Conservation (phyloP, 371 early-diverging fungal genomes). For the Mucor irregularis region DNA sequence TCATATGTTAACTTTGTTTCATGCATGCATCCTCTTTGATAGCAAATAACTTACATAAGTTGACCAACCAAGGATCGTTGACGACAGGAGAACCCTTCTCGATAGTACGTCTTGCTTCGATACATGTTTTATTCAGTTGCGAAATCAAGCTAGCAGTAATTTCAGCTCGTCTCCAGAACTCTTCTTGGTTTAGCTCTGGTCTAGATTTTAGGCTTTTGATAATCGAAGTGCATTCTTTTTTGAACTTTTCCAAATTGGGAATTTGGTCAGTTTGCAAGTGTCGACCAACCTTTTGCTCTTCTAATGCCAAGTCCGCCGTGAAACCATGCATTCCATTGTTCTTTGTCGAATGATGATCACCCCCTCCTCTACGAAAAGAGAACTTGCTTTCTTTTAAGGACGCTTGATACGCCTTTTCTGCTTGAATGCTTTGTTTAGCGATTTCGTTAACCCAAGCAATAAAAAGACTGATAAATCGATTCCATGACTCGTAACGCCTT, state of each 20-base stretch:
- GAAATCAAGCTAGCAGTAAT: conserved; percentile 30
- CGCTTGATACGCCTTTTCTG: conserved; percentile 5
- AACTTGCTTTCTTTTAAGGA: not conserved
- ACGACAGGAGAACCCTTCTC: conserved; percentile 8
- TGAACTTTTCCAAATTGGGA: conserved; percentile 21
- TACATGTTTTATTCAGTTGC: conserved; percentile 26
- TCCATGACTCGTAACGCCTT: conserved; percentile 31
- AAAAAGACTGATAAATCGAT: conserved; percentile 18
- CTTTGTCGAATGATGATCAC: too few relatives aligned
- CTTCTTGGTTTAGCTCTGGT: conserved; percentile 25
- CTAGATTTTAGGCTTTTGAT: conserved; percentile 26
- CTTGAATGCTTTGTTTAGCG: conserved; percentile 23
- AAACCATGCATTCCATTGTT: conserved; percentile 1
- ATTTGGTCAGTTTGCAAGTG: conserved; percentile 2
- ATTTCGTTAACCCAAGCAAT: conserved; percentile 28
- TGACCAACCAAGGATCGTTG: conserved; percentile 42
- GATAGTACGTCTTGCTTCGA: conserved; percentile 18
- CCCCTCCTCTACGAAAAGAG: not conserved
- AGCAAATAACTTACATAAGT: conserved; percentile 29
- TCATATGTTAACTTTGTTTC: not conserved
- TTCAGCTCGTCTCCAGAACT: conserved; percentile 32
- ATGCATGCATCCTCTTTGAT: not conserved
- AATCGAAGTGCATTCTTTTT: conserved; percentile 29
- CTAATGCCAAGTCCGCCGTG: conserved; percentile 11
- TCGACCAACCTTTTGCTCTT: conserved; percentile 2